Evolutionary conservation across 331 rosid genomes (phyloP).

Genomic region (Malus hybrid): DNA sequence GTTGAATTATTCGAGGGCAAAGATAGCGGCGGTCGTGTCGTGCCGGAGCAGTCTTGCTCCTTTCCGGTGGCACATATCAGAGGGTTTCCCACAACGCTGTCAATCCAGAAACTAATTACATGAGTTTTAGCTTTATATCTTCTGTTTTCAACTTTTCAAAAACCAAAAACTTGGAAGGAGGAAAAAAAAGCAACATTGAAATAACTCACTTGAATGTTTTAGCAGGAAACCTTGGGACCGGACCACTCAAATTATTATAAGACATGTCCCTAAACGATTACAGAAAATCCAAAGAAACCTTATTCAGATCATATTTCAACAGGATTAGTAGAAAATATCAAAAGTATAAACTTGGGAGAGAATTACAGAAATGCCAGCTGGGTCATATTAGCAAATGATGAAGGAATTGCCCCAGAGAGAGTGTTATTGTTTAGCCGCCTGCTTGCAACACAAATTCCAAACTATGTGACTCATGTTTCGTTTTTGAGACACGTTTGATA

Average conservation of each 20-base stretch:
- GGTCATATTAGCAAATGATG: slow-evolving; percentile 66
- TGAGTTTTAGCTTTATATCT: neutral
- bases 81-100: slow-evolving; percentile 73
- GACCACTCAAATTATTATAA: slow-evolving; percentile 73
- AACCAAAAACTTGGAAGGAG: neutral
- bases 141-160: neutral
- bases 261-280: slow-evolving; percentile 65
- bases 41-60: slow-evolving; percentile 50
- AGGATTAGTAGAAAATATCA: neutral
- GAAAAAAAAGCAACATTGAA: neutral
- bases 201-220: slow-evolving; percentile 72
- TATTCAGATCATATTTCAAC: slow-evolving; percentile 2
- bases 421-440: slow-evolving; percentile 86
- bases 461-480: neutral
- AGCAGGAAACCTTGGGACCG: slow-evolving; percentile 57
- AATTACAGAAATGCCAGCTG: slow-evolving; percentile 71
- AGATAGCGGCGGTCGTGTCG: slow-evolving; percentile 23
- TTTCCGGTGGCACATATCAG: slow-evolving; percentile 59
- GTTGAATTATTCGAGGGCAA: slow-evolving; percentile 38
- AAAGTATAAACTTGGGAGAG: slow-evolving; percentile 13
- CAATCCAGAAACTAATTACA: slow-evolving; percentile 18
- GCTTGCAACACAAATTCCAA: slow-evolving; percentile 35
- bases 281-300: slow-evolving; percentile 20
- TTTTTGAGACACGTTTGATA: neutral
- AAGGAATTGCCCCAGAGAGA: slow-evolving; percentile 67